Conservation (phyloP, 1,284 basidiomycete species). For the Pseudozyma tsukubaensis region DNA sequence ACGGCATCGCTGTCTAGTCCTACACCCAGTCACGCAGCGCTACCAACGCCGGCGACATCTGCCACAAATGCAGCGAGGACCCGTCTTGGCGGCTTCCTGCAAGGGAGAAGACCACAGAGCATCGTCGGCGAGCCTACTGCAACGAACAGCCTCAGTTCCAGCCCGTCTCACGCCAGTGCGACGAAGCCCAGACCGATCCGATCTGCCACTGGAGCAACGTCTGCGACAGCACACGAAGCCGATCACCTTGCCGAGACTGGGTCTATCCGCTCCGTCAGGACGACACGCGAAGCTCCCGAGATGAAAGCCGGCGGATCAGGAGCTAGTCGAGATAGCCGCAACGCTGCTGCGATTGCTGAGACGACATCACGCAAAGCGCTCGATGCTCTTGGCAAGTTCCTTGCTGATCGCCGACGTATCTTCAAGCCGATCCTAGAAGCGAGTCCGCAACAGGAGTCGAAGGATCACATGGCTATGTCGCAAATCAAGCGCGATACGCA, state of each 20-base stretch:
- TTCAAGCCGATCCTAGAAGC: constrained; percentile 61
- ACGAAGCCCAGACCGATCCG: constrained; percentile 31
- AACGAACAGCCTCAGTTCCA: constrained; percentile 33
- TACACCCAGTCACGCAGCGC: constrained; percentile 25
- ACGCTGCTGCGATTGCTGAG: constrained; percentile 8
- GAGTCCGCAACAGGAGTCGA: constrained; percentile 36
- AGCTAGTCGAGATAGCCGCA: constrained; percentile 29
- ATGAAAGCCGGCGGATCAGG: constrained; percentile 33
- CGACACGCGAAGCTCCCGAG: constrained; percentile 36
- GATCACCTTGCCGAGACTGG: constrained; percentile 28
- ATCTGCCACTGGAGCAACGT: constrained; percentile 12
- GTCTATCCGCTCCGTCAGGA: constrained; percentile 43
- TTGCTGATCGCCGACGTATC: constrained; percentile 66
- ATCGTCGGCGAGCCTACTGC: constrained; percentile 32
- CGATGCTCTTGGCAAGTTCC: constrained; percentile 64
- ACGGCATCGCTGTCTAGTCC: constrained; percentile 21
- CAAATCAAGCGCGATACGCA: constrained; percentile 55
- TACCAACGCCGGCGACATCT: constrained; percentile 25
- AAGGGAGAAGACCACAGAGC: constrained; percentile 45
- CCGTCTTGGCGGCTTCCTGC: constrained; percentile 59
- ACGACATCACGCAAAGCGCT: constrained; percentile 44
- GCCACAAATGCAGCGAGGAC: constrained; percentile 34
- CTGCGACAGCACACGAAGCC: constrained; percentile 12
- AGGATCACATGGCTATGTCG: constrained; percentile 52
- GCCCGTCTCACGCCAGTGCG: constrained; percentile 24